These are phyloP conservation scores for Ilex aquifolium DNA, from an alignment of 257 asterid genomes.

Conservation along the genomic window DNA sequence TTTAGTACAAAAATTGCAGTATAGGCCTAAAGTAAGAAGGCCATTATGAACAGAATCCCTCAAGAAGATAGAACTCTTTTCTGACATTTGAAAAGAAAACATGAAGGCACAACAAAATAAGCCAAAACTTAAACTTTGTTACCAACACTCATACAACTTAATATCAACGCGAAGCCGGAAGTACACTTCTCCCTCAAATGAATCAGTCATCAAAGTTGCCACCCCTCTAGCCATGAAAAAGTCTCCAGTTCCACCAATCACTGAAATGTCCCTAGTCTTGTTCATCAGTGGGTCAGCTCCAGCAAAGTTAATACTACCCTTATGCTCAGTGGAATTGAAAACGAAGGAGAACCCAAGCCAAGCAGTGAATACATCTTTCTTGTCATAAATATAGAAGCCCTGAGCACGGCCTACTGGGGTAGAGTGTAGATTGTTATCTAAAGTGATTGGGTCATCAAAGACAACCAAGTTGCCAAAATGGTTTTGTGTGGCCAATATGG, in stretches of 20 bases:
- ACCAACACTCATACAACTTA: slow-evolving; percentile 44
- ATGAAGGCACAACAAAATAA: too few species aligned
- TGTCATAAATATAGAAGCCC: slow-evolving; percentile 44
- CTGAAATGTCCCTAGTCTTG: slow-evolving; percentile 40
- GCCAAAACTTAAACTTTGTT: not conserved
- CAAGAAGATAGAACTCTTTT: too few species aligned
- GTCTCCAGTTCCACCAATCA: slow-evolving; percentile 45
- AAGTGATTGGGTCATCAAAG: slow-evolving; percentile 42
- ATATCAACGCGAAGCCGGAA: slow-evolving; percentile 34
- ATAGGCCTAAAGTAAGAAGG: too few species aligned
- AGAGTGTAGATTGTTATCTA: slow-evolving; percentile 35
- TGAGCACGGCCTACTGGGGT: slow-evolving; percentile 43
- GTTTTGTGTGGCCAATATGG: slow-evolving; percentile 20
- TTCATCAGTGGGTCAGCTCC: slow-evolving; percentile 42
- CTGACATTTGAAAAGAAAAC: too few species aligned
- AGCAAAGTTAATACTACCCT: slow-evolving; percentile 36
- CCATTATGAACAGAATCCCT: too few species aligned
- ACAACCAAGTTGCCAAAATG: slow-evolving; percentile 38
- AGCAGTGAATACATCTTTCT: slow-evolving; percentile 25
- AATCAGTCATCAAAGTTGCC: slow-evolving; percentile 38
- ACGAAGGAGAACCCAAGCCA: slow-evolving; percentile 42
- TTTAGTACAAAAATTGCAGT: too few species aligned
- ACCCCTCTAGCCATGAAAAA: slow-evolving; percentile 40
- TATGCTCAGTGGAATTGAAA: slow-evolving; percentile 27
- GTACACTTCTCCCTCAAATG: slow-evolving; percentile 37